Evolutionary conservation across 176 grass and related monocot species (phyloP), one percentile per base, ranked within the genome.

Genomic region (Eragrostis nindensis): DNA sequence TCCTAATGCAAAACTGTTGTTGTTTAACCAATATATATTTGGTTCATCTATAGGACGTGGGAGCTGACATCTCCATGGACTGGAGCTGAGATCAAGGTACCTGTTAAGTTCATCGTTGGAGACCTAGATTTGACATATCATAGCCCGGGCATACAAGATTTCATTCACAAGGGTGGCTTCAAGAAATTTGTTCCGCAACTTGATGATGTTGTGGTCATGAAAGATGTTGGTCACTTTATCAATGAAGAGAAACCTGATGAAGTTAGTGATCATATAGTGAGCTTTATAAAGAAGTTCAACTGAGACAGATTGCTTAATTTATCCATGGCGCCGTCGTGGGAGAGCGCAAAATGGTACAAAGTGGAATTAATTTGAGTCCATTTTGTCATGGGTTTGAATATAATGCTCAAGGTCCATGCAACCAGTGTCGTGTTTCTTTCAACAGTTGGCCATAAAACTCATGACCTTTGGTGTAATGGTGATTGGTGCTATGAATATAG

Each of bases 111-210:
- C 41, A 88, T 94, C 6, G n/a, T 94, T 11, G 91, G 91, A 17
- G 91, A 90, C 55, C 12, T 74, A 66, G 91, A 94, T 75, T 60
- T 88, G 52, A 86, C 91, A 2, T 94, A 94, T 50, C 83, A 94
- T 76, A 49, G 5, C 21, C 82, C 88, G 5, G 91, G 91, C 43
- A 83, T 73, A 26, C 74, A 90, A 27, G 90, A 90, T 44, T 93
- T 84, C 42, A 70, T 90, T 46, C 87, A 93, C 56, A 93, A 93
- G 74, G 87, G 84, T 24, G 87, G 87, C 22, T 62, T 93, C 66
- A 93, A 90, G 71, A 93, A 87, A 41, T 36, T 36, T 36, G 87
- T 82, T 29, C 91, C 91, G 8, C 48, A 90, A 30, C 76, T 93
- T 0, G 91, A 93, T 8, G 87, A 93, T 60, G 91, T 93, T 17